Conservation (phyloP, 2,329 filamentous ascomycete genomes). For the Juglanconis oblonga region DNA sequence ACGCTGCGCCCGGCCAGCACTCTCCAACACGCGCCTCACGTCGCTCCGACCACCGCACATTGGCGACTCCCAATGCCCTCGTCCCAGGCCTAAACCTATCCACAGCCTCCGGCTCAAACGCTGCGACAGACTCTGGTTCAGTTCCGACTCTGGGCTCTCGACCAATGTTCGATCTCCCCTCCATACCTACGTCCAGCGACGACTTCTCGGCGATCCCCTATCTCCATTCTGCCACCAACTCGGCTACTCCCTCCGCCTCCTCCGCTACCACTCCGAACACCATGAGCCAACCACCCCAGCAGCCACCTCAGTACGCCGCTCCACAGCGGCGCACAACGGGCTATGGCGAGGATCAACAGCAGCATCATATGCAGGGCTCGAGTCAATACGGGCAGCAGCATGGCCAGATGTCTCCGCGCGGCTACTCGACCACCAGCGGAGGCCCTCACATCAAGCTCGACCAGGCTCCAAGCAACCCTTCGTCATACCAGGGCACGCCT, state of each 20-base stretch:
- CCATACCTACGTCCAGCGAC: constrained; percentile 19
- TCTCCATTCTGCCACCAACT: constrained; percentile 1
- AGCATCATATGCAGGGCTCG: constrained; percentile 53
- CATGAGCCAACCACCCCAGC: constrained; percentile 37
- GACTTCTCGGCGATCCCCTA: constrained; percentile 18
- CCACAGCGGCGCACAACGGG: constrained; percentile 35
- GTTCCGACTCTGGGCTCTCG: not conserved
- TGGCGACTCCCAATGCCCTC: constrained; percentile 3
- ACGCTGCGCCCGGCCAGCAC: not conserved
- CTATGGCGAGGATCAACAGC: constrained; percentile 44
- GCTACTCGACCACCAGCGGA: constrained; percentile 36
- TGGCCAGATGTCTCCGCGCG: constrained; percentile 44
- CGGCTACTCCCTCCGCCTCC: not conserved
- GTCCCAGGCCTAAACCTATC: constrained; percentile 1
- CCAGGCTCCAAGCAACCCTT: constrained; percentile 36
- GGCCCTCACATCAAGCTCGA: constrained; percentile 52
- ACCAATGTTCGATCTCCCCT: constrained; percentile 16
- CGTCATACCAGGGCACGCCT: constrained; percentile 35
- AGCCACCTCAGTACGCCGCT: constrained; percentile 29
- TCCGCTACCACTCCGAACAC: constrained; percentile 13
- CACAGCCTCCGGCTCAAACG: constrained; percentile 3
- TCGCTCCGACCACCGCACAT: constrained; percentile 1
- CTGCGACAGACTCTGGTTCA: not conserved
- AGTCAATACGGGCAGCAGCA: constrained; percentile 37
- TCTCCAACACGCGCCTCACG: not conserved